Base-by-base conservation (phyloP, 495 filamentous ascomycete genomes). In the Talaromyces borbonicus region DNA sequence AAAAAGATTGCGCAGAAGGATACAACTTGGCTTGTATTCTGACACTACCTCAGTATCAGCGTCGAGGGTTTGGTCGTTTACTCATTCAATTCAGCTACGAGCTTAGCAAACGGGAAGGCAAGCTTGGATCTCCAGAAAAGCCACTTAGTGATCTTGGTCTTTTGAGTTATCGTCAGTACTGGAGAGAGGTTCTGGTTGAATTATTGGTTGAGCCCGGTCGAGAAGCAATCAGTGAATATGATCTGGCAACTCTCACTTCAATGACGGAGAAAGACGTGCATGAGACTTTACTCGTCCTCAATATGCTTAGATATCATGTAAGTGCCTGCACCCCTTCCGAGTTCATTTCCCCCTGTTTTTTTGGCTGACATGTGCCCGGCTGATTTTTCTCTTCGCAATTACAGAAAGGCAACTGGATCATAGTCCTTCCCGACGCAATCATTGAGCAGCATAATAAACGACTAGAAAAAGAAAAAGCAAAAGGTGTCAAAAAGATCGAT, bases 1-100 rank as follows among this genome's bases (percentile, higher is more conserved):
- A 98, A 66, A 98, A 98, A 51, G 93, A 97, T 59, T 87, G 81
- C 25, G 87, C 87, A 1, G 92, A 97, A 43, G 87, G 85, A 16
- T 98, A 97, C 69, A 98, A 98, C 63, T 79, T 98, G 15, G 93
- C 92, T 12, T 98, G 92, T 73, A 98, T 98, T 62, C 69, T 97
- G 49, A 97, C 93, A 0, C 72, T 98, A 0, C 92, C 92, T 0
- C 93, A 97, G 55, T 95, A 90, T 53, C 92, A 98, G 57, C 79
- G 92, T 12, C 90, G 90, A 47, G 92, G 92, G 0, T 97, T 87
- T 55, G 93, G 92, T 32, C 81, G 86, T 49, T 73, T 97, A 4
- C 74, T 98, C 30, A 98, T 98, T 61, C 87, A 90, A 27, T 97
- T 98, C 74, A 95, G 87, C 14, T 98, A 98, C 69, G 90, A 96